Evolutionary conservation across 192 early-diverging fungal species (phyloP).

Genomic region (Podila epigama): DNA sequence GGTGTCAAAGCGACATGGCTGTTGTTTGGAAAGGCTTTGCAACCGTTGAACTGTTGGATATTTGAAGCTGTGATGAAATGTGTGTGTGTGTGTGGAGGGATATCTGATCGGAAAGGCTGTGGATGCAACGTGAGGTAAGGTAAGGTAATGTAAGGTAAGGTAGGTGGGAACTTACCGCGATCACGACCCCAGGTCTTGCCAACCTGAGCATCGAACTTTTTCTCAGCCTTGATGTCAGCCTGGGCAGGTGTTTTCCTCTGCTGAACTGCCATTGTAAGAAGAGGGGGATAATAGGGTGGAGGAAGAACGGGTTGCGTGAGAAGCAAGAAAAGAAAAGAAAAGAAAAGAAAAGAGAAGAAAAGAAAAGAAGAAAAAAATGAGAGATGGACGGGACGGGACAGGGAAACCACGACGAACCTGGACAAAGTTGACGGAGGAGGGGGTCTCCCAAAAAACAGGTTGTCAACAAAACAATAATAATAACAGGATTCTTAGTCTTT

Average conservation of each 20-base stretch:
- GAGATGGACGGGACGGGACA: no score
- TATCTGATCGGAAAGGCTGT: neutral
- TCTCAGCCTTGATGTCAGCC: slow-evolving; percentile 12
- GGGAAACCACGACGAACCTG: no score
- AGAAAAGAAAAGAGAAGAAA: neutral
- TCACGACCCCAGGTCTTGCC: slow-evolving; percentile 82
- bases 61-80: neutral
- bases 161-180: slow-evolving; percentile 53
- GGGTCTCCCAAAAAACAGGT: no score
- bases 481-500: no score
- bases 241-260: slow-evolving; percentile 30
- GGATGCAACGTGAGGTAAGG: neutral
- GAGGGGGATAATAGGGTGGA: neutral
- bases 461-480: no score
- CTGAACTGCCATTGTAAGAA: slow-evolving; percentile 34
- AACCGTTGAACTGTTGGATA: neutral
- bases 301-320: neutral
- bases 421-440: no score
- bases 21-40: no score
- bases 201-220: slow-evolving; percentile 56
- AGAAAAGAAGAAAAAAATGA: neutral
- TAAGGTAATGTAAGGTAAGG: neutral
- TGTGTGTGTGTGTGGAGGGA: neutral
- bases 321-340: neutral
- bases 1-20: no score